These are phyloP conservation scores for Eimeria praecox DNA, from an alignment of 169 alveolate species.

Conservation along the genomic window DNA sequence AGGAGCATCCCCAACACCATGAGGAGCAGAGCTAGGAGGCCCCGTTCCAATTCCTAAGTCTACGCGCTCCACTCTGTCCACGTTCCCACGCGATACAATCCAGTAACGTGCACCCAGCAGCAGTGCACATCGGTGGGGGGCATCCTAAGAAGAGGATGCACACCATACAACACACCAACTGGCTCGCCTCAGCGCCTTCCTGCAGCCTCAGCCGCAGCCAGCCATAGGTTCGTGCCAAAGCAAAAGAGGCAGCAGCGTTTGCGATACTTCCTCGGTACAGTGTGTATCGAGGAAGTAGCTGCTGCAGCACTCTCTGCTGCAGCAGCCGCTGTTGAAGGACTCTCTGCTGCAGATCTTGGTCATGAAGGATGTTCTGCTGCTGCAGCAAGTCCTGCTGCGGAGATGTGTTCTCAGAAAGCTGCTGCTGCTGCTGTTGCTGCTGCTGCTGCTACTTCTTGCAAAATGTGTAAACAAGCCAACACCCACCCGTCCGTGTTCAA, in stretches of 20 bases:
- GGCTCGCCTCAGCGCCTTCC: not conserved
- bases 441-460: not conserved
- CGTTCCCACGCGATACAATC: constrained; percentile 2
- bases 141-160: not conserved
- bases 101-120: constrained; percentile 61
- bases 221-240: not conserved
- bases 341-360: no score
- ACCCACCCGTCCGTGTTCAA: constrained; percentile 36
- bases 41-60: constrained; percentile 32
- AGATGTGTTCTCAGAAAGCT: no score
- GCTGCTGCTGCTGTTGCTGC: no score
- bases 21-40: not conserved
- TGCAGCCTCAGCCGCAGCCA: not conserved
- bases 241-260: not conserved
- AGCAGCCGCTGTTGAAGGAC: no score
- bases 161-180: not conserved
- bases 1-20: not conserved
- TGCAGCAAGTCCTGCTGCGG: not conserved
- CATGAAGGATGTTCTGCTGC: not conserved
- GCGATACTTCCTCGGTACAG: no score
- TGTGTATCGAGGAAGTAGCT: no score
- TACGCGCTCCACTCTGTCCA: constrained; percentile 35
- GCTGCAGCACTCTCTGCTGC: no score
- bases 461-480: not conserved
- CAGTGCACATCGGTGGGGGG: constrained; percentile 35